Base-by-base conservation (phyloP, 2,329 filamentous ascomycete genomes). In the Nemania abortiva region DNA sequence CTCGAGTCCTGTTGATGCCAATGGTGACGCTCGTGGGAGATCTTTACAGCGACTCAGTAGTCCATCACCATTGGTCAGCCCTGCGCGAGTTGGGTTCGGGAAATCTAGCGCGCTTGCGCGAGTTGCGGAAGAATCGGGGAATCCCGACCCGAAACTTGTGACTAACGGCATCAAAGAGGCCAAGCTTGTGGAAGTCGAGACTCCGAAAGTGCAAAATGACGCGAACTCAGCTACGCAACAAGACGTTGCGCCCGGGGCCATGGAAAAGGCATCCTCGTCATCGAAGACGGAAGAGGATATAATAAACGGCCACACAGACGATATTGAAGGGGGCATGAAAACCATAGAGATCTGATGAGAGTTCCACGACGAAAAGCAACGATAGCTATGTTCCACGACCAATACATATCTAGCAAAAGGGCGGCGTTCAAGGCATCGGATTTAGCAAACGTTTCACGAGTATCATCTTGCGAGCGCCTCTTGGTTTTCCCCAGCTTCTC, bases 31-130 rank as follows among this genome's bases (percentile, higher is more conserved):
- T 49, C 89, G 92, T 42, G 92, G 92, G 65, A 86, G 92, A 56
- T 91, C 91, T 45, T 87, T 92, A 78, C 90, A 94, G 75, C 87
- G 92, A 53, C 87, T 92, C 29, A 90, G 85, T 73, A 88, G 86
- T 67, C 89, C 89, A 60, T 90, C 90, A 29, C 89, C 89, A 2
- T 84, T 87, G 70, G 83, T 84, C 10, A 92, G 89, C 73, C 90
- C 91, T 22, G 92, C 89, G 77, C 84, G 88, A 67, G 87, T 91
- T 1, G 86, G 88, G 13, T 89, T 87, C 70, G 88, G 89, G 73
- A 90, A 94, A 75, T 86, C 90, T 15, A 93, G 90, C 73, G 92
- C 92, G 18, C 83, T 95, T 66, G 91, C 91, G 58, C 86, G 91
- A 71, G 92, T 95, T 15, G 88, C 91, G 0, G 93, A 95, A 80